Percentiles rank a stretch among this genome's conserved stretches.
Conservation (phyloP, 2,329 filamentous ascomycete species). For the Rutstroemia sp. region DNA sequence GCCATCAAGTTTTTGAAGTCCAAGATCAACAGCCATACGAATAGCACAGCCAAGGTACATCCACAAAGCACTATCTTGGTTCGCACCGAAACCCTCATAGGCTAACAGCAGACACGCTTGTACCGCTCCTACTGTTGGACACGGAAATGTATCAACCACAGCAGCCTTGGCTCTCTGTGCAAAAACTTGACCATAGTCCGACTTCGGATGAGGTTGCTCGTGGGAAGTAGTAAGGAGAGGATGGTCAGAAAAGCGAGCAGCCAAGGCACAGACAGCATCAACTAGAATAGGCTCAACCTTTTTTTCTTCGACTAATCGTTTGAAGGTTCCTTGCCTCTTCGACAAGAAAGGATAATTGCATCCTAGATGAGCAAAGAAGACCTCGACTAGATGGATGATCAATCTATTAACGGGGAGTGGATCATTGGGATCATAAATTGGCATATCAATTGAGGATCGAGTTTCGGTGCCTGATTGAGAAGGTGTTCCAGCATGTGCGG, state of each 20-base stretch:
- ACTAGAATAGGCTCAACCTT: constrained; percentile 57
- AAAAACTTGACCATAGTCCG: constrained; percentile 70
- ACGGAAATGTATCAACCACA: constrained; percentile 75
- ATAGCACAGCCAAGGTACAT: constrained; percentile 90
- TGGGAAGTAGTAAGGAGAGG: constrained; percentile 43
- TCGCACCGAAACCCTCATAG: constrained; percentile 83
- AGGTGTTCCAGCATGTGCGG: constrained; percentile 14
- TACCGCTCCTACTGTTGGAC: constrained; percentile 74
- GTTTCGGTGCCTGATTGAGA: constrained; percentile 20
- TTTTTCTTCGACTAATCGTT: constrained; percentile 64
- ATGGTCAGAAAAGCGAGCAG: constrained; percentile 66
- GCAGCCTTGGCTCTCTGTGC: constrained; percentile 77
- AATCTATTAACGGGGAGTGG: constrained; percentile 63
- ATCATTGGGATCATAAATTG: constrained; percentile 71
- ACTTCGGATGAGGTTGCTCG: constrained; percentile 43
- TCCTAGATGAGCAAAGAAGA: constrained; percentile 75
- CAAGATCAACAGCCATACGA: constrained; percentile 72
- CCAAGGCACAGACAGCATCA: constrained; percentile 75
- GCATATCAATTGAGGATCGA: constrained; percentile 37
- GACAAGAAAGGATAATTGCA: constrained; percentile 80
- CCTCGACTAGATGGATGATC: constrained; percentile 69
- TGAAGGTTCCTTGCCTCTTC: constrained; percentile 56
- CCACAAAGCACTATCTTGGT: constrained; percentile 84
- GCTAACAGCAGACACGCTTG: constrained; percentile 79
- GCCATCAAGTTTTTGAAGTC: constrained; percentile 74